phyloP scores from a whole-genome alignment of 164 flowering plant species.

The Magnolia kwangsiensis region DNA sequence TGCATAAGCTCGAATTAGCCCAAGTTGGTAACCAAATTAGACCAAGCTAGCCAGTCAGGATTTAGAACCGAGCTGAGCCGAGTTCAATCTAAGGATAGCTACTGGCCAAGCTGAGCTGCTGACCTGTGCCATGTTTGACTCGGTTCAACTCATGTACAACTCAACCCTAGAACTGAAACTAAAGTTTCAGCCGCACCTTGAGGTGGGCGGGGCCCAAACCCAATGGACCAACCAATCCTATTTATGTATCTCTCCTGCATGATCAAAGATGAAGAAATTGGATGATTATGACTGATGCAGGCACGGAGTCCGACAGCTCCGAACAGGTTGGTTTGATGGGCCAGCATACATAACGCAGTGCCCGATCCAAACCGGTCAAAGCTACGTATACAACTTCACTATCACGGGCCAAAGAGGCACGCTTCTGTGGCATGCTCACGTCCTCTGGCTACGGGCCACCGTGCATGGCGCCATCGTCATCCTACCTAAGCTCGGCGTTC shows the following conservation, averaged over 20 bases:
- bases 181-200: background rate
- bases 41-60: too few species aligned
- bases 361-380: slow-evolving; percentile 69
- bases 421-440: slow-evolving; percentile 74
- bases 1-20: too few species aligned
- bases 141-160: too few species aligned
- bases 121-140: too few species aligned
- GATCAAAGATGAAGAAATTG: background rate
- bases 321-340: slow-evolving; percentile 84
- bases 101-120: too few species aligned
- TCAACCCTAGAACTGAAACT: too few species aligned
- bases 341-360: slow-evolving; percentile 84
- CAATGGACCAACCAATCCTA: too few species aligned
- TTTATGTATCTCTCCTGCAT: background rate
- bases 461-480: slow-evolving; percentile 73
- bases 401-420: slow-evolving; percentile 76
- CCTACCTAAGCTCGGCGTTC: slow-evolving; percentile 70
- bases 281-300: slow-evolving; percentile 20
- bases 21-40: too few species aligned
- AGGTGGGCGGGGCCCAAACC: too few species aligned
- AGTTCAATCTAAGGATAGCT: too few species aligned
- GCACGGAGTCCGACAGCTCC: slow-evolving; percentile 73
- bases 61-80: too few species aligned
- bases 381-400: slow-evolving; percentile 67
- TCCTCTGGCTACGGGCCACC: slow-evolving; percentile 66